Evolutionary conservation across 805 yeast genomes (phyloP).

Genomic region (Myxozyma lipomycoides): DNA sequence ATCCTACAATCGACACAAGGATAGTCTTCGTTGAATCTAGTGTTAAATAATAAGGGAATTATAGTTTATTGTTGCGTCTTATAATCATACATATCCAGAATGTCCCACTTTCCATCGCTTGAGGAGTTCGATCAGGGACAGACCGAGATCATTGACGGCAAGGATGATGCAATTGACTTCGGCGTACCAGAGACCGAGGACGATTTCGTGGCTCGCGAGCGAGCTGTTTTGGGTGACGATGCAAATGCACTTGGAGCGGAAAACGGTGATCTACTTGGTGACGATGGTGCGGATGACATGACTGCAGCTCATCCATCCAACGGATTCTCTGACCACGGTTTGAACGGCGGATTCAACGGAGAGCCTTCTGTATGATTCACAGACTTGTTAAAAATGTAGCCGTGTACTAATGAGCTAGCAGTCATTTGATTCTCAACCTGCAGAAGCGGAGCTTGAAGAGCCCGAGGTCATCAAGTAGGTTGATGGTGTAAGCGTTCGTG

Average conservation of each 20-base stretch:
- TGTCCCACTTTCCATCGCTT: slow-evolving; percentile 39
- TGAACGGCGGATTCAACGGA: neutral
- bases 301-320: slow-evolving; percentile 23
- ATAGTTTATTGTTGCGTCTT: no score
- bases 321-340: neutral
- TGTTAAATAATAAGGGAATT: no score
- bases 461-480: slow-evolving; percentile 25
- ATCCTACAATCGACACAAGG: no score
- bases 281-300: slow-evolving; percentile 10
- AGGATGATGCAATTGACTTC: slow-evolving; percentile 38
- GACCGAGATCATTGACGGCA: slow-evolving; percentile 36
- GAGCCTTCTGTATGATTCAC: neutral
- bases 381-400: no score
- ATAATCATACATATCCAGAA: slow-evolving; percentile 9
- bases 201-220: slow-evolving; percentile 42
- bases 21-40: no score
- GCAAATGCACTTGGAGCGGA: slow-evolving; percentile 38
- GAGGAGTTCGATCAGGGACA: slow-evolving; percentile 39
- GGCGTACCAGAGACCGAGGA: slow-evolving; percentile 31
- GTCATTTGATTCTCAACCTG: no score
- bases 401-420: no score
- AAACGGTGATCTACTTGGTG: slow-evolving; percentile 26
- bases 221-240: slow-evolving; percentile 43
- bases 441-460: no score
- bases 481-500: neutral